Conservation (phyloP, 2,329 filamentous ascomycete species). For the Endothia cerciana region DNA sequence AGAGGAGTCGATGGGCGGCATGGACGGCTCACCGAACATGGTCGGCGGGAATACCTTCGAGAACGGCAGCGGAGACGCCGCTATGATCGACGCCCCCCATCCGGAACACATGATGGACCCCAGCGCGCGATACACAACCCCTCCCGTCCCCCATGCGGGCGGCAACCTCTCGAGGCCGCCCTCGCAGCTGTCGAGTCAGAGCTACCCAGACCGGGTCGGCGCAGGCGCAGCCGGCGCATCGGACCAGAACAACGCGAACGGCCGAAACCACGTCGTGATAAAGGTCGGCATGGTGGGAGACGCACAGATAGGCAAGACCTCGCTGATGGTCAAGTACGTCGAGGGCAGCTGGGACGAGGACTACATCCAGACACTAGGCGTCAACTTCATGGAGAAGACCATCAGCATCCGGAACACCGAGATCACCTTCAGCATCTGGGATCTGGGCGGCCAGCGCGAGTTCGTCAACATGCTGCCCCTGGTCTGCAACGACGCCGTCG, state of each 20-base stretch:
- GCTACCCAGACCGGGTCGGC: constrained; percentile 50
- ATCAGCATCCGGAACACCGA: constrained; percentile 99
- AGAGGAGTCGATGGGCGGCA: constrained; percentile 55
- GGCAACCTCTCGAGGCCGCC: constrained; percentile 56
- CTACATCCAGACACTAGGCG: constrained; percentile 97
- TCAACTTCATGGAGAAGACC: constrained; percentile 99
- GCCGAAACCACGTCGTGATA: constrained; percentile 83
- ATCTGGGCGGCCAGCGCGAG: constrained; percentile 94
- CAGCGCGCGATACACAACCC: constrained; percentile 50
- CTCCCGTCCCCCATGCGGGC: constrained; percentile 44
- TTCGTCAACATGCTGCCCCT: constrained; percentile 99
- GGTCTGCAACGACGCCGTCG: constrained; percentile 99
- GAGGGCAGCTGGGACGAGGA: constrained; percentile 99
- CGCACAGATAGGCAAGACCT: constrained; percentile 98
- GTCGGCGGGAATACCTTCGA: constrained; percentile 41
- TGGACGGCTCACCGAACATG: constrained; percentile 53
- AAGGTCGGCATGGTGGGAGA: constrained; percentile 99
- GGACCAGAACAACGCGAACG: constrained; percentile 43
- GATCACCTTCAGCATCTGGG: constrained; percentile 99
- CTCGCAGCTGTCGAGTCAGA: constrained; percentile 55
- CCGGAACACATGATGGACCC: constrained; percentile 44
- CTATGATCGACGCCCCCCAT: constrained; percentile 41
- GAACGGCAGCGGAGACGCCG: constrained; percentile 45
- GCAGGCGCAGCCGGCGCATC: constrained; percentile 37
- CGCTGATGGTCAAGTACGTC: constrained; percentile 99